Percentiles rank a stretch among this genome's conserved stretches.
Evolutionary conservation across 208 protist species (phyloP).

Genomic region (Wallacemonas sp.): DNA sequence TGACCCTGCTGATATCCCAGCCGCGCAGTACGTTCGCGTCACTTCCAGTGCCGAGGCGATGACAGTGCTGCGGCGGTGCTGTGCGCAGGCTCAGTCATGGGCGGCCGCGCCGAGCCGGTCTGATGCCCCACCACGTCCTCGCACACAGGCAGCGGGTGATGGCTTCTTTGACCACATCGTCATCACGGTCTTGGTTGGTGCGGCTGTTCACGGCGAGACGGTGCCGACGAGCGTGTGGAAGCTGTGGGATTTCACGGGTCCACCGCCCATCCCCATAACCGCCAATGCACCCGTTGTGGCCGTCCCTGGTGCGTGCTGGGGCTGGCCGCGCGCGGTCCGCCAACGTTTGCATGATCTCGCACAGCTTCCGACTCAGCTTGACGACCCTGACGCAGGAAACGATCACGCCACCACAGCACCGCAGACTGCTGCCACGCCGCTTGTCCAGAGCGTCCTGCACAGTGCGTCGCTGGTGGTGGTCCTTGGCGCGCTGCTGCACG

Average conservation of each 20-base stretch:
- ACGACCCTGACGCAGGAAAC: not conserved
- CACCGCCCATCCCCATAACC: not conserved
- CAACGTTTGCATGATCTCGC: conserved; percentile 21
- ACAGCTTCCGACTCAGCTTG: conserved; percentile 10
- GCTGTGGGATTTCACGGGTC: conserved; percentile 22
- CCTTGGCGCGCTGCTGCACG: conserved; percentile 23
- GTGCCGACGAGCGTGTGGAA: conserved; percentile 13
- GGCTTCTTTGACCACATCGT: conserved; percentile 1
- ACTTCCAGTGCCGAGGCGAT: conserved; percentile 16
- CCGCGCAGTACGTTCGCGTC: conserved; percentile 34
- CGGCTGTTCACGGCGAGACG: not conserved
- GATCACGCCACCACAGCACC: not conserved
- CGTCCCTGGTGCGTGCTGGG: not conserved
- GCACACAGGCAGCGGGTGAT: not conserved
- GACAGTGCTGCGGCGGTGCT: conserved; percentile 18
- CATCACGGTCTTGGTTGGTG: not conserved
- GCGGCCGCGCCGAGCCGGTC: not conserved
- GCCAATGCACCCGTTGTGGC: not conserved
- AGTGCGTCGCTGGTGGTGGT: conserved; percentile 29
- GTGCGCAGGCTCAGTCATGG: conserved; percentile 26
- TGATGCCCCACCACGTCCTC: not conserved
- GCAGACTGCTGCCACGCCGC: conserved; percentile 8
- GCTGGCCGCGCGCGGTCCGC: not conserved
- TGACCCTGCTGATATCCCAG: conserved; percentile 39
- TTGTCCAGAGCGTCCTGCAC: conserved; percentile 12